Evolutionary conservation across 2,329 filamentous ascomycete genomes (phyloP).

Genomic region (Ceratocystis cubensis): DNA sequence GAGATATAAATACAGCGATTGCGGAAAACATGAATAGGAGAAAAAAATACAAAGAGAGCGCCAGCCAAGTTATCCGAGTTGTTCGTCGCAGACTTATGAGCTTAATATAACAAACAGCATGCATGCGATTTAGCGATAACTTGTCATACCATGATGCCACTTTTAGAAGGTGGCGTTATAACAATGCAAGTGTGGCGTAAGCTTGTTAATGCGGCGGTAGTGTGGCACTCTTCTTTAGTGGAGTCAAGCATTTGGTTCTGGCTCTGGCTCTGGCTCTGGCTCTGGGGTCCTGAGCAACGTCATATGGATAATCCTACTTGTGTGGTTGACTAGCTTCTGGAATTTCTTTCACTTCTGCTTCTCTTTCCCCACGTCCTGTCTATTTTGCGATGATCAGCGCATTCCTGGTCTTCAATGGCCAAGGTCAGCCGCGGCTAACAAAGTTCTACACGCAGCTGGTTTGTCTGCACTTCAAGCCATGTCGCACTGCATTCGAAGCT

Average conservation of each 20-base stretch:
- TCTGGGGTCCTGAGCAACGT: no score
- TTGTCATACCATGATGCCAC: not conserved
- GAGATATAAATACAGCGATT: not conserved
- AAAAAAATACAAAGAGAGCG: not conserved
- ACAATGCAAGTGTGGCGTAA: slow-evolving; percentile 1
- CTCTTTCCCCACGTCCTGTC: not conserved
- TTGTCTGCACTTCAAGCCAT: slow-evolving; percentile 23
- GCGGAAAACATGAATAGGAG: not conserved
- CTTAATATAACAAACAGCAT: not conserved
- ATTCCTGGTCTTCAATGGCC: slow-evolving; percentile 96
- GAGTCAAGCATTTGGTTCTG: not conserved
- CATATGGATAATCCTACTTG: not conserved
- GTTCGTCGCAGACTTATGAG: not conserved
- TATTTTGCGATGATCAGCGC: slow-evolving; percentile 80
- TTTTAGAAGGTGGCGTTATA: not conserved
- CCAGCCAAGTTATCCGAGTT: not conserved
- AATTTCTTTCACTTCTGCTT: not conserved
- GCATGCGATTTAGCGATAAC: not conserved
- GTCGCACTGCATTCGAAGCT: not conserved
- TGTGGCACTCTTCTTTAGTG: not conserved
- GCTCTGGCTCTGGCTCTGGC: not conserved
- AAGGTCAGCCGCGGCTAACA: slow-evolving; percentile 87
- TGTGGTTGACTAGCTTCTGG: not conserved
- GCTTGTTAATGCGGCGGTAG: not conserved
- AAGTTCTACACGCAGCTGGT: slow-evolving; percentile 98